Base-by-base conservation (phyloP, 1,284 basidiomycete species). In the Xerocomus amazonicus region DNA sequence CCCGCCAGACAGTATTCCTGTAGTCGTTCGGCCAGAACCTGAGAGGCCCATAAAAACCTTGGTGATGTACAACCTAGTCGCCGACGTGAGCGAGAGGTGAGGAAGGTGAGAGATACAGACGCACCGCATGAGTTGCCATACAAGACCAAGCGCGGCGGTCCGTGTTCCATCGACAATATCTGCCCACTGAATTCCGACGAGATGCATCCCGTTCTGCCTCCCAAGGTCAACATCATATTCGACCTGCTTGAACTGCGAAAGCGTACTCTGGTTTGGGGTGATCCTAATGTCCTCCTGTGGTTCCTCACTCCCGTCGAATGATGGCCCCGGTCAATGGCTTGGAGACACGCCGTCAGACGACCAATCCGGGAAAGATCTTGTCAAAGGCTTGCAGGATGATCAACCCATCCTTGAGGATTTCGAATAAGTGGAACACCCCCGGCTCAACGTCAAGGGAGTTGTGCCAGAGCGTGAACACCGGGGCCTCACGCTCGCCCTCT, bases 391-490 rank as follows among this genome's bases (percentile, higher is more conserved):
- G 94, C 8, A 98, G 78, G 47, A 99, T 88, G 58, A 94, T 70
- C 45, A 92, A 73, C 1, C 96, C 96, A 66, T 97, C 92, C 68
- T 89, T 92, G 63, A 99, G 72, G 68, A 98, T 91, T 74, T 98
- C 92, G 67, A 98, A 98, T 55, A 99, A 73, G 74, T 97, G 95
- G 79, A 92, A 95, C 9, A 99, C 94, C 50, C 86, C 87, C 0
- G 96, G 96, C 47, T 99, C 93, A 53, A 98, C 96, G 56, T 92
- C 92, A 47, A 99, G 80, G 34, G 89, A 92, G 77, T 99, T 99
- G 59, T 99, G 80, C 96, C 96, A 99, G 26, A 99, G 83, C 0
- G 91, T 99, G 67, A 99, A 99, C 31, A 96, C 96, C 37, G 96
- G 84, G 5, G 96, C 96, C 70, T 99, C 96, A 48, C 96, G 84